Evolutionary conservation across 257 asterid genomes (phyloP).

Genomic region (Scutellaria minor): DNA sequence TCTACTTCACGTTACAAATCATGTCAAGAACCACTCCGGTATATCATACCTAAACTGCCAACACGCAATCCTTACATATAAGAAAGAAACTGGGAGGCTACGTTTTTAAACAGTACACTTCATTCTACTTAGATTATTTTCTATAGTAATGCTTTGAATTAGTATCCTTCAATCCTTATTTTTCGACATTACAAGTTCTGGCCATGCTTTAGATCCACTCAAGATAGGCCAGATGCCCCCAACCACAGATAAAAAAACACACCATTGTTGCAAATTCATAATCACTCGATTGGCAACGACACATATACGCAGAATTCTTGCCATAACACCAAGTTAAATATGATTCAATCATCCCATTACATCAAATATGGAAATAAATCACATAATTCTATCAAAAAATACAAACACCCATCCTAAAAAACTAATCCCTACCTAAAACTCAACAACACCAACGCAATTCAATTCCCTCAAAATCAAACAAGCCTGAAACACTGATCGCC

Average conservation of each 20-base stretch:
- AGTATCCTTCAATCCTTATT: conserved; percentile 11
- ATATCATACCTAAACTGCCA: neutral
- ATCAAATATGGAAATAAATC: neutral
- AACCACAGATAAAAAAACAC: neutral
- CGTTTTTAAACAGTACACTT: neutral
- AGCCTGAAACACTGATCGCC: conserved; percentile 20
- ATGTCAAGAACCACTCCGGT: neutral
- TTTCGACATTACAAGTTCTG: neutral
- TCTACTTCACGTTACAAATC: conserved; percentile 21
- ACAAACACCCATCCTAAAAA: neutral
- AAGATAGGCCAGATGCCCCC: conserved; percentile 12
- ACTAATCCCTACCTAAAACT: neutral
- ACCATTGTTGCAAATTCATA: neutral
- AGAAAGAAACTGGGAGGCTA: conserved; percentile 2
- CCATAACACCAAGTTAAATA: conserved; percentile 5
- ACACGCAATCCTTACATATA: conserved; percentile 1
- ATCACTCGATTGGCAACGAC: neutral
- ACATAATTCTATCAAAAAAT: neutral
- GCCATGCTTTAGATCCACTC: neutral
- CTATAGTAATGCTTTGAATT: conserved; percentile 9
- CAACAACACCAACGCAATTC: conserved; percentile 21
- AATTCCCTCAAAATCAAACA: conserved; percentile 14
- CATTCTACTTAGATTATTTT: neutral
- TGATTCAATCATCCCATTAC: neutral
- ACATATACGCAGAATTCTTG: neutral